Base-by-base conservation (phyloP, 345 rosid species). In the Adansonia digitata region DNA sequence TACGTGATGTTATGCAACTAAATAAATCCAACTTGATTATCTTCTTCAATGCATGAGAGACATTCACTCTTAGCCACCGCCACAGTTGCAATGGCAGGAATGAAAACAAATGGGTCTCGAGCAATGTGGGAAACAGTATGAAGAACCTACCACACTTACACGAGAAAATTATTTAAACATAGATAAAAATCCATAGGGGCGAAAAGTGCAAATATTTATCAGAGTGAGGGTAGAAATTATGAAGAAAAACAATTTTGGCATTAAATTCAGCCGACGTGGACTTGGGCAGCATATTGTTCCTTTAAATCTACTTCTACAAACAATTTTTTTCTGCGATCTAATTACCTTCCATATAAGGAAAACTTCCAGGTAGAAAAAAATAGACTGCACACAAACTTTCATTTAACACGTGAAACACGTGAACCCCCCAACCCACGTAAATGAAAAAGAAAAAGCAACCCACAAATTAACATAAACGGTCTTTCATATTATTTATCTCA, bases 381-480 rank as follows among this genome's bases (percentile, higher is more conserved):
- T 18, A 39, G 48, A 64, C 8, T 46, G 1, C 15, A n/a, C 69
- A 63, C 15, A n/a, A 37, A 39, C 10, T 18, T 62, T 62, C 45
- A 63, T 39, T 64, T 37, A 64, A 64, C 39, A 64, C 48, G 13
- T 39, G 48, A 64, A 64, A 64, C 69, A 39, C 69, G 46, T 35
- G 69, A n/a, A n/a, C 69, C 69, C 15, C 1, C 48, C 69, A 14
- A 7, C 22, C 42, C 43, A 34, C 46, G n/a, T 10, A 5, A 5
- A 6, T 9, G 6, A n/a, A 37, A 62, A 62, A 7, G 5, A 37
- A 37, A 37, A 5, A 20, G 24, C 10, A 40, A 35, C 11, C 69
- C 7, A 39, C 27, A 64, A 63, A 9, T 10, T 64, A 39, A 39
- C 26, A 63, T 61, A 61, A 61, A 61, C 3, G 14, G 24, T 3